These are phyloP conservation scores for Zancudomyces culisetae DNA, from an alignment of 371 early-diverging fungal genomes.

Conservation along the genomic window DNA sequence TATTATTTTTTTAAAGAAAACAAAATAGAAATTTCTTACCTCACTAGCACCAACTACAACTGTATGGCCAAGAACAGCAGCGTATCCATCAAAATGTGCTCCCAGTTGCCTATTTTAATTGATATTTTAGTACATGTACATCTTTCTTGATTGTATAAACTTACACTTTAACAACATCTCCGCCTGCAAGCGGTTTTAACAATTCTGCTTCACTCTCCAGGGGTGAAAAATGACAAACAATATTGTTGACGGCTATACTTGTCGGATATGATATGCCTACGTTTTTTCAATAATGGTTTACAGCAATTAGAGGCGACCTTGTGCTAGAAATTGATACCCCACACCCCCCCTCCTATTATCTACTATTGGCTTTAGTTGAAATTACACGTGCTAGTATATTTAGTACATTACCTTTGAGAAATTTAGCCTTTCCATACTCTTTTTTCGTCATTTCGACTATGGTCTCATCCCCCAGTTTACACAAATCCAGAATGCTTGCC, in stretches of 20 bases:
- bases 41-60: slow-evolving; percentile 40
- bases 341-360: too few species aligned
- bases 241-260: slow-evolving; percentile 58
- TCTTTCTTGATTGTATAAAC: background rate
- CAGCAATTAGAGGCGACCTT: slow-evolving; percentile 34
- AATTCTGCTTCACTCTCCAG: slow-evolving; percentile 33
- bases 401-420: slow-evolving; percentile 28
- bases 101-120: slow-evolving; percentile 50
- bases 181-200: slow-evolving; percentile 32
- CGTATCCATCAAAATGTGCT: slow-evolving; percentile 83
- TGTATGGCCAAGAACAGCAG: slow-evolving; percentile 71
- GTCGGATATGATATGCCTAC: slow-evolving; percentile 70
- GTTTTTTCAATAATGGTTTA: slow-evolving; percentile 17
- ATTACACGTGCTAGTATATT: too few species aligned
- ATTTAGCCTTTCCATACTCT: slow-evolving; percentile 54
- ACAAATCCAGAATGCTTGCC: slow-evolving; percentile 48
- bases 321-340: slow-evolving; percentile 36
- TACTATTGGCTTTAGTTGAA: slow-evolving; percentile 4
- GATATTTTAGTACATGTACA: background rate
- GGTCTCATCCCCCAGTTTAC: slow-evolving; percentile 61
- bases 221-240: slow-evolving; percentile 58
- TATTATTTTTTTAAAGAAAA: too few species aligned
- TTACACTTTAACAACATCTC: slow-evolving; percentile 65
- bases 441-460: slow-evolving; percentile 49
- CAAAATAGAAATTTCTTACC: slow-evolving; percentile 1